Base-by-base conservation (phyloP, 148 eudicot species). In the Rhododendron vialii region DNA sequence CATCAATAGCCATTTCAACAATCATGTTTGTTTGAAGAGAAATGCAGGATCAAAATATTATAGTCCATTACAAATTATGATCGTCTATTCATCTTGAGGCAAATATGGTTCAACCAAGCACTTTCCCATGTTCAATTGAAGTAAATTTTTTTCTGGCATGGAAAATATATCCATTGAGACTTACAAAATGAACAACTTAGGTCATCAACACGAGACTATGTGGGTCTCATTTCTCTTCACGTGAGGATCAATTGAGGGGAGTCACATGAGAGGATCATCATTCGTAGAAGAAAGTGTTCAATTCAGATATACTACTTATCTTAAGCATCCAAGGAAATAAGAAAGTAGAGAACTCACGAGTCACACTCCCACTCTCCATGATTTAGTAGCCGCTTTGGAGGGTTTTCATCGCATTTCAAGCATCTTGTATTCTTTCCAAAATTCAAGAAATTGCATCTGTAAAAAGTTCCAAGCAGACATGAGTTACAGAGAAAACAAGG, bases 331-430 rank as follows among this genome's bases (percentile, higher is more conserved):
- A 26, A 24, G 10, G 24, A 57, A 74, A 65, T 28, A 20, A 26
- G 4, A 10, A 82, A 36, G 38, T 35, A 77, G 83, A 75, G 61
- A 82, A 88, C 96, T 94, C 79, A 94, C 96, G 94, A 94, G 28
- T 92, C 93, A 78, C 96, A 94, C 82, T 90, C 92, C 96, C 96
- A 92, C 85, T 94, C 96, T 43, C 96, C 96, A 65, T 90, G 90
- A 89, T 87, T 87, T 38, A 92, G 87, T 65, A 91, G 86, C 87
- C 92, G 89, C 88, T 89, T 89, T 65, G 96, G 88, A 80, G 96
- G 96, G 51, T 91, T 91, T 74, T 90, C 92, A 85, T 89, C 81
- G 86, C 95, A 93, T 50, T 53, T 84, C 78, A 90, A 87, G 85
- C 95, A 93, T 63, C 83, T 89, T 84, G 93, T 84, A 63, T 92